Base-by-base conservation (phyloP, 495 filamentous ascomycete species). In the Xylaria nigripes region DNA sequence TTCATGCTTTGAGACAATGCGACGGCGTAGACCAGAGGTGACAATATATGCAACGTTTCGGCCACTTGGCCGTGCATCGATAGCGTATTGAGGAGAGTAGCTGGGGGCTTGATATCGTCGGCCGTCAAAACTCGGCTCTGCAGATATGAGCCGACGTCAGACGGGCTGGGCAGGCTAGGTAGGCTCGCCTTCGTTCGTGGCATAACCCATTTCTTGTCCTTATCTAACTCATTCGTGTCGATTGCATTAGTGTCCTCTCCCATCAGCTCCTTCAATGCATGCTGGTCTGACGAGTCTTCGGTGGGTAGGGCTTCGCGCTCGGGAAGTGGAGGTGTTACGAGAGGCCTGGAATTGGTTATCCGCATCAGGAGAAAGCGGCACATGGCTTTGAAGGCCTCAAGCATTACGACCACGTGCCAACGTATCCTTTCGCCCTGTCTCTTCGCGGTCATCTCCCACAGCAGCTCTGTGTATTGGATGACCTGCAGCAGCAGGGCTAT, bases 61-160 rank as follows among this genome's bases (percentile, higher is more conserved):
- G 92, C 90, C 13, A 87, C 63, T 56, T 88, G 85, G 3, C 81
- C 85, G 3, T 76, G 71, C 15, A 88, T 88, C 43, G 83, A 82
- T 6, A 90, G 79, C 13, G 73, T 77, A 60, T 93, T 91, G 29
- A 97, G 76, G 43, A 98, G 81, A 16, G 86, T 81, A 19, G 82
- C 84, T 0, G 94, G 85, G 4, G 90, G 84, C 66, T 95, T 96
- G 73, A 98, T 90, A 67, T 97, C 93, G 70, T 97, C 94, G 16
- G 94, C 87, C 1, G 88, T 95, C 23, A 98, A 76, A 16, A 96
- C 93, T 48, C 92, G 90, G n/a, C 82, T 83, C 42, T 94, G 85
- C 18, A 98, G 79, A 67, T 93, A 96, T 32, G 79, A 83, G 23
- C 86, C 86, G 23, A 95, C 86, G 62, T 93, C 88, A 23, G 80